Evolutionary conservation across 2,329 filamentous ascomycete species (phyloP), one percentile per base, ranked within the genome.

Genomic region (Sporothrix brasiliensis): DNA sequence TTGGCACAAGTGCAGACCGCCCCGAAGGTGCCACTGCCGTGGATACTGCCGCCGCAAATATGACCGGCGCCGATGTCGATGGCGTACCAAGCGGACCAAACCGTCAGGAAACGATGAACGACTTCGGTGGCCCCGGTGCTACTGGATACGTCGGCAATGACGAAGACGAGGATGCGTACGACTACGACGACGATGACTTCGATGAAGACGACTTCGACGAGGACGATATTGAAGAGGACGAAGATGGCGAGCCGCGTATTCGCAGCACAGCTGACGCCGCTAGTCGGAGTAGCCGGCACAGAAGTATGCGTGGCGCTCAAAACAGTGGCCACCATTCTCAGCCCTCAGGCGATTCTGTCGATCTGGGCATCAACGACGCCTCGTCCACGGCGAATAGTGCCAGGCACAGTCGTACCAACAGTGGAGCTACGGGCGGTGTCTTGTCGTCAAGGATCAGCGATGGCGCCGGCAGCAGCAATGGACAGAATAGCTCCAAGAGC

Each of bases 1-100:
- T 97, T 78, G 92, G 92, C 0, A 80, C 92, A 71, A 91, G 96
- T n/a, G 19, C 16, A 9, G 49, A 19, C 49, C 5, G 49, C 19
- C 49, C 49, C 60, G 60, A 49, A 5, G 19, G 16, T 34, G 27
- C 34, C 30, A 44, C 61, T 34, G 14, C 49, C 49, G 49, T 2
- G 6, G 49, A 50, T 5, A 21, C 7, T 16, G 19, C 19, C 2
- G 49, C 49, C 7, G 16, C 49, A 19, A 50, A 50, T 19, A 19
- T 21, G 19, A 4, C 49, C 9, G 49, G 49, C 19, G 19, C 49
- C 2, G 41, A 30, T 2, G 14, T 49, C 60, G 60, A 65, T 3
- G 58, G 21, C 30, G 56, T n/a, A 34, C 16, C 21, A 11, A 39
- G 19, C 19, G 54, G 54, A 19, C 54, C 54, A 13, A 41, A 30